phyloP scores from a whole-genome alignment of 2,329 filamentous ascomycete species.

The Tothia fuscella region DNA sequence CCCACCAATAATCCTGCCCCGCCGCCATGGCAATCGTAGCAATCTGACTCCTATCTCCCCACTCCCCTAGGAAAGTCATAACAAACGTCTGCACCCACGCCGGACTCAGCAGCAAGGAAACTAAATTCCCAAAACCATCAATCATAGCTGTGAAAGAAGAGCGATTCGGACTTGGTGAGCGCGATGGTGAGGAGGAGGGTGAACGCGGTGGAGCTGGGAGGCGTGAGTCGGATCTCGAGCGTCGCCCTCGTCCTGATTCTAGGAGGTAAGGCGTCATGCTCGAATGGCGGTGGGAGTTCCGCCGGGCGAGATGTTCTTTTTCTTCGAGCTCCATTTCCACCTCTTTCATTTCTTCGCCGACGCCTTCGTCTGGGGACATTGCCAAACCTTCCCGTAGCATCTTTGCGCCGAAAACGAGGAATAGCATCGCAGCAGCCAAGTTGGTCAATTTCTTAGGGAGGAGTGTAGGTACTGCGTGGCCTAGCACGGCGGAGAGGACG shows the following conservation, averaged over 20 bases:
- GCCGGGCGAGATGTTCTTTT: constrained; percentile 61
- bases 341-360: constrained; percentile 95
- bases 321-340: constrained; percentile 89
- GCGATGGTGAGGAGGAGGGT: constrained; percentile 47
- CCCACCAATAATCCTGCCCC: constrained; percentile 98
- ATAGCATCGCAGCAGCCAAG: constrained; percentile 71
- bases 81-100: constrained; percentile 98
- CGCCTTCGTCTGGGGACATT: constrained; percentile 83
- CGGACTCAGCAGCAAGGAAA: constrained; percentile 78
- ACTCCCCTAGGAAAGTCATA: constrained; percentile 98
- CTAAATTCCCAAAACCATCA: constrained; percentile 71
- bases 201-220: constrained; percentile 72
- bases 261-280: constrained; percentile 64
- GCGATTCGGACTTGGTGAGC: constrained; percentile 32
- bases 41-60: constrained; percentile 96
- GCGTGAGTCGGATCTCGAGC: constrained; percentile 60
- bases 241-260: constrained; percentile 63
- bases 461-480: constrained; percentile 80
- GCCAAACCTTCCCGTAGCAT: constrained; percentile 75
- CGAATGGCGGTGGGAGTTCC: constrained; percentile 50
- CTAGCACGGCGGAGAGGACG: constrained; percentile 79
- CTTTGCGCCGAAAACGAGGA: constrained; percentile 79
- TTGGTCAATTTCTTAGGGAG: constrained; percentile 87
- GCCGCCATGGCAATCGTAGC: constrained; percentile 98
- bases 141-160: constrained; percentile 42